phyloP scores from a whole-genome alignment of 148 eudicot species.

The Arbutus unedo region DNA sequence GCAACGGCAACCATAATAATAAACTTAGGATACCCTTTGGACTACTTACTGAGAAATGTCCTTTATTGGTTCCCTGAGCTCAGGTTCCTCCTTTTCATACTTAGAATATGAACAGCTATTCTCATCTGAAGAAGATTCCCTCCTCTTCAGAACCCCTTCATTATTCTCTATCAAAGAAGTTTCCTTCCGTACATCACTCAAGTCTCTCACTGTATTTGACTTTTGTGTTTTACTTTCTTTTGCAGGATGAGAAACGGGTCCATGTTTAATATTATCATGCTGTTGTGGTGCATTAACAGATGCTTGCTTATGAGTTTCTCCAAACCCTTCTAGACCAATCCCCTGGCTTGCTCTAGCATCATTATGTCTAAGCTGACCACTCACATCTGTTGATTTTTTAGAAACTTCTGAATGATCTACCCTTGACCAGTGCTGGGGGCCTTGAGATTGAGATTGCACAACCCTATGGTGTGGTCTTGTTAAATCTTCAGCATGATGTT shows the following conservation, averaged over 20 bases:
- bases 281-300: conserved; percentile 27
- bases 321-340: conserved; percentile 46
- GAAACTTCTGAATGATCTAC: conserved; percentile 33
- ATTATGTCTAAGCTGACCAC: conserved; percentile 35
- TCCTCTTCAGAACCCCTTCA: conserved; percentile 49
- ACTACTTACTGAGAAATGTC: conserved; percentile 68
- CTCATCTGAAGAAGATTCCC: conserved; percentile 73
- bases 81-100: conserved; percentile 88
- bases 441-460: conserved; percentile 30
- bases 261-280: conserved; percentile 42
- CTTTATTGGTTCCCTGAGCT: conserved; percentile 80
- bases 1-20: conserved; percentile 9
- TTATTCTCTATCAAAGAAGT: conserved; percentile 39
- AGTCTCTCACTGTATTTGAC: conserved; percentile 34
- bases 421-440: conserved; percentile 28
- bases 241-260: conserved; percentile 35
- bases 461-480: conserved; percentile 31
- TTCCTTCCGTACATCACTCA: conserved; percentile 38
- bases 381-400: conserved; percentile 36
- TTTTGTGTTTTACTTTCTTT: conserved; percentile 63
- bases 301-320: conserved; percentile 47
- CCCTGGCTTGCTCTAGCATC: conserved; percentile 43
- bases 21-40: neutral
- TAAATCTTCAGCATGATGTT: conserved; percentile 41
- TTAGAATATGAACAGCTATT: conserved; percentile 58